phyloP scores from a whole-genome alignment of 2,329 filamentous ascomycete genomes.

The Penicillium sp. region DNA sequence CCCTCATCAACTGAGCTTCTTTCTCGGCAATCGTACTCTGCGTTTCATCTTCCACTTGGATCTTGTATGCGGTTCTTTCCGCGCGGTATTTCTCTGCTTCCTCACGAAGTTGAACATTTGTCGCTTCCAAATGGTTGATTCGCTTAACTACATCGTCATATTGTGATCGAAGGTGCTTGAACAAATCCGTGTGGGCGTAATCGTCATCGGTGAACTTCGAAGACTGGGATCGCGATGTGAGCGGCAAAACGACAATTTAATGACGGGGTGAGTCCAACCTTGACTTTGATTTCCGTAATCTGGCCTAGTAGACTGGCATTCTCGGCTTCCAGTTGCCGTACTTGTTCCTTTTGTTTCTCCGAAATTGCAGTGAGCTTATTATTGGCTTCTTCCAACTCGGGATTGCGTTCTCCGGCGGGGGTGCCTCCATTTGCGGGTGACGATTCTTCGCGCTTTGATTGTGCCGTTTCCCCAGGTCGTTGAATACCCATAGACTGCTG shows the following conservation, averaged over 20 bases:
- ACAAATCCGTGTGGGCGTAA: conserved; percentile 82
- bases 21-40: conserved; percentile 64
- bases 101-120: conserved; percentile 73
- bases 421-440: conserved; percentile 48
- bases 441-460: conserved; percentile 44
- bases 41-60: conserved; percentile 71
- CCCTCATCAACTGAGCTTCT: conserved; percentile 69
- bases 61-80: conserved; percentile 73
- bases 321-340: conserved; percentile 69
- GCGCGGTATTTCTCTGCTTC: conserved; percentile 76
- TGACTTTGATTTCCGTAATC: conserved; percentile 61
- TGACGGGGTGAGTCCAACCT: conserved; percentile 29
- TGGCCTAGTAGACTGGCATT: conserved; percentile 67
- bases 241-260: not conserved
- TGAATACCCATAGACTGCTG: conserved; percentile 66
- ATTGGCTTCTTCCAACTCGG: conserved; percentile 65
- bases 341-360: conserved; percentile 77
- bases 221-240: conserved; percentile 36
- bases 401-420: conserved; percentile 48
- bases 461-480: conserved; percentile 41
- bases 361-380: conserved; percentile 68
- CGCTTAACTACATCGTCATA: conserved; percentile 88
- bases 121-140: conserved; percentile 82
- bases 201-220: conserved; percentile 80
- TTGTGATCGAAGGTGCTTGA: conserved; percentile 81